Percentiles rank a stretch among this genome's conserved stretches.
These are phyloP conservation scores for Paramyrothecium roridum DNA, from an alignment of 2,329 filamentous ascomycete species.

Conservation along the genomic window DNA sequence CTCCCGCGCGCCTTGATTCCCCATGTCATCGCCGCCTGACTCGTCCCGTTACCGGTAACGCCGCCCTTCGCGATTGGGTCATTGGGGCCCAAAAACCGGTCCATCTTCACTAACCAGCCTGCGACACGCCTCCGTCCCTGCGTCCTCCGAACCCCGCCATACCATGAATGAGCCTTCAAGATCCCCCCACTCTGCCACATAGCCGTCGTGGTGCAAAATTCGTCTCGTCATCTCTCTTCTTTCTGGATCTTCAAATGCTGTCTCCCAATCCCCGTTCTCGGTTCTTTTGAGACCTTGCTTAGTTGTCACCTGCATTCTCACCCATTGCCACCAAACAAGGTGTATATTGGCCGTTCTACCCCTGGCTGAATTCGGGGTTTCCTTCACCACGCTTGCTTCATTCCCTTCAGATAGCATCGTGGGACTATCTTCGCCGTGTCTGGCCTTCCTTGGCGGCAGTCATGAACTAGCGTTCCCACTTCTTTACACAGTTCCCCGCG, in stretches of 20 bases:
- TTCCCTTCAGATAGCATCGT: conserved; percentile 8
- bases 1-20: not conserved
- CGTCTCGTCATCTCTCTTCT: conserved; percentile 25
- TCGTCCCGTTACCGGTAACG: not conserved
- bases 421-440: not conserved
- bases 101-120: not conserved
- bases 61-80: not conserved
- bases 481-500: conserved; percentile 22
- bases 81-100: not conserved
- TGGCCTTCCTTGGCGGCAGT: conserved; percentile 31
- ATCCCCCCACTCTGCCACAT: conserved; percentile 22
- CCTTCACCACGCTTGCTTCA: conserved; percentile 15
- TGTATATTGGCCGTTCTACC: no score
- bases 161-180: conserved; percentile 8
- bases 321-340: not conserved
- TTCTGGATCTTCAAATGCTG: not conserved
- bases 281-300: not conserved
- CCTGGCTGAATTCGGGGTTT: not conserved
- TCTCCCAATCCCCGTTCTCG: not conserved
- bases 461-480: conserved; percentile 38
- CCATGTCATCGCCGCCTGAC: not conserved
- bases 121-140: not conserved
- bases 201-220: conserved; percentile 17
- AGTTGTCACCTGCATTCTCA: not conserved
- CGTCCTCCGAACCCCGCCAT: conserved; percentile 9